Percentiles rank a stretch among this genome's conserved stretches.
These are phyloP conservation scores for Macrolepiota dolichaula DNA, from an alignment of 768 basidiomycete species.

Conservation along the genomic window DNA sequence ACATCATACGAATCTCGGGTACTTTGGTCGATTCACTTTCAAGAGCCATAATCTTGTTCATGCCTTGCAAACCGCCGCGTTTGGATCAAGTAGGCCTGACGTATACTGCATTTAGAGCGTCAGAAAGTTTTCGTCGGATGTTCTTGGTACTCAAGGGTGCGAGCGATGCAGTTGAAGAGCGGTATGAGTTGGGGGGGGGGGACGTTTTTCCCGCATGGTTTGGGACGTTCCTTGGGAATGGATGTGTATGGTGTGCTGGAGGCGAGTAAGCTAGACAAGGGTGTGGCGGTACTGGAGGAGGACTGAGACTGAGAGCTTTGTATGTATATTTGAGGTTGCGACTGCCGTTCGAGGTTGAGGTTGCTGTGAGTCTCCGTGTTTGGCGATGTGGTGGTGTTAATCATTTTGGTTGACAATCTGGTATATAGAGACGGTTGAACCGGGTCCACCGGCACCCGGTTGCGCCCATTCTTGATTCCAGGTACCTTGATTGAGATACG, in stretches of 20 bases:
- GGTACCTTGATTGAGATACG: slow-evolving; percentile 65
- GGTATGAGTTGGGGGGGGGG: slow-evolving; percentile 76
- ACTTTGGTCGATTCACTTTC: slow-evolving; percentile 87
- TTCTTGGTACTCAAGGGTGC: slow-evolving; percentile 80
- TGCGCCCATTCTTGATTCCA: slow-evolving; percentile 57
- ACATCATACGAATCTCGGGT: slow-evolving; percentile 85
- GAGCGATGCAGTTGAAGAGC: slow-evolving; percentile 60
- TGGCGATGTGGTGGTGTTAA: too few relatives aligned
- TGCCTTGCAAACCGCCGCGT: slow-evolving; percentile 74
- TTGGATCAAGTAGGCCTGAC: slow-evolving; percentile 60
- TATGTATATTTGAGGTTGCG: slow-evolving; percentile 81
- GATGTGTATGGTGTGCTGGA: slow-evolving; percentile 93
- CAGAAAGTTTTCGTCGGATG: slow-evolving; percentile 76
- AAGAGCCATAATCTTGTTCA: slow-evolving; percentile 78
- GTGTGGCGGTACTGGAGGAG: slow-evolving; percentile 42
- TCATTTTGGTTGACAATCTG: neutral
- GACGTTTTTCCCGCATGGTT: slow-evolving; percentile 94
- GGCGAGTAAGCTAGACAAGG: slow-evolving; percentile 69
- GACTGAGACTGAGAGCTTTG: slow-evolving; percentile 57
- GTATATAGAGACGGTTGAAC: slow-evolving; percentile 74
- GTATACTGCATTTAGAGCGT: slow-evolving; percentile 80
- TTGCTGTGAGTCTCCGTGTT: slow-evolving; percentile 57
- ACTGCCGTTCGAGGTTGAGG: slow-evolving; percentile 66
- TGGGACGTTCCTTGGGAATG: slow-evolving; percentile 87
- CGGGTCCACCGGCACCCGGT: slow-evolving; percentile 82